Evolutionary conservation across 192 early-diverging fungal genomes (phyloP).

Genomic region (Coemansia sp.): DNA sequence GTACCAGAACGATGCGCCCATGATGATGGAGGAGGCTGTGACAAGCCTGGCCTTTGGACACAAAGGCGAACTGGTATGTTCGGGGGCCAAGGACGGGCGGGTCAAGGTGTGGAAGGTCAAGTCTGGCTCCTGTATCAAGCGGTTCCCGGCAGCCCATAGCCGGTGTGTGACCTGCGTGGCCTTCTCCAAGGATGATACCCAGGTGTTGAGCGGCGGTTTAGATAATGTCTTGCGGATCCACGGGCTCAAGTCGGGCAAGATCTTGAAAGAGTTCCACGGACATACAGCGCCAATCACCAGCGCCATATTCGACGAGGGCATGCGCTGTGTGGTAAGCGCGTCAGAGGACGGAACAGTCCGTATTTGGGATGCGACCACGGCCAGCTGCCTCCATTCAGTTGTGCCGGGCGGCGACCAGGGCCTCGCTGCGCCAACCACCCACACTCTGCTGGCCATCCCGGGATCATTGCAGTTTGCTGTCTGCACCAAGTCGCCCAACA

Average conservation of each 20-base stretch:
- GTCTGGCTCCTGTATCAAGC: conserved; percentile 63
- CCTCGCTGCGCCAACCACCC: conserved; percentile 37
- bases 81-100: conserved; percentile 77
- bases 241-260: conserved; percentile 89
- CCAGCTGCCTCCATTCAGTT: conserved; percentile 57
- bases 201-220: conserved; percentile 75
- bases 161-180: conserved; percentile 74
- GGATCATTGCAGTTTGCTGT: conserved; percentile 66
- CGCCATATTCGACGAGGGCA: conserved; percentile 67
- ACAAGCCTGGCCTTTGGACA: conserved; percentile 72
- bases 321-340: conserved; percentile 64
- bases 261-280: conserved; percentile 85
- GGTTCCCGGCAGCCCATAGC: conserved; percentile 77
- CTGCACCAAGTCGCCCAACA: conserved; percentile 68
- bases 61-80: conserved; percentile 67
- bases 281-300: conserved; percentile 87
- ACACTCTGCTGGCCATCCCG: conserved; percentile 60
- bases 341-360: conserved; percentile 77
- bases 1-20: conserved; percentile 81
- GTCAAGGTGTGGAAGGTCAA: conserved; percentile 85
- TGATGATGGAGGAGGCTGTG: conserved; percentile 88
- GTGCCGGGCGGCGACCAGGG: conserved; percentile 42
- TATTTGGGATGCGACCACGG: conserved; percentile 88
- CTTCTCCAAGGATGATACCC: conserved; percentile 72
- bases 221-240: conserved; percentile 77